Conservation (phyloP, 2,329 filamentous ascomycete species). For the Cercospora zeina region DNA sequence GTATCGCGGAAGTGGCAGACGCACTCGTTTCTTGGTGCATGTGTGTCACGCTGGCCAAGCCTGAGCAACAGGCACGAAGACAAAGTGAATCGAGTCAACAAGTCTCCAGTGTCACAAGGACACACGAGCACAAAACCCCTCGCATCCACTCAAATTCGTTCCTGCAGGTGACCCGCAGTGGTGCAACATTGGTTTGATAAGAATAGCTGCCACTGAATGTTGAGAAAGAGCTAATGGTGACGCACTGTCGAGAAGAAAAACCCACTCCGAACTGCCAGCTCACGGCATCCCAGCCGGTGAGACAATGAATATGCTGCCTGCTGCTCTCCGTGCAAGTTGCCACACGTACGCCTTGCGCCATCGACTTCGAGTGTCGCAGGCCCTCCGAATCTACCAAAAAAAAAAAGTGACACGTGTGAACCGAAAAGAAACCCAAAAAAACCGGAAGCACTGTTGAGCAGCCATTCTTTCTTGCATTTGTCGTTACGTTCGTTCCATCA, state of each 20-base stretch:
- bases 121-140: too few species aligned
- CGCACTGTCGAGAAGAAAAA: not conserved
- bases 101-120: too few species aligned
- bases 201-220: too few species aligned
- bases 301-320: not conserved
- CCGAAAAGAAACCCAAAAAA: not conserved
- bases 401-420: not conserved
- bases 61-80: too few species aligned
- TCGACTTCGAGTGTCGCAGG: not conserved
- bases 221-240: not conserved
- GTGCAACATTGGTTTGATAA: too few species aligned
- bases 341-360: not conserved
- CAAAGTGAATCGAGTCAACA: too few species aligned
- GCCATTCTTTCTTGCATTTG: conserved; percentile 12
- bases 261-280: not conserved
- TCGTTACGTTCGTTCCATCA: conserved; percentile 24
- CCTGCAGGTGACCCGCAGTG: too few species aligned
- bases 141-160: too few species aligned
- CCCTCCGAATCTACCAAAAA: not conserved
- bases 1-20: too few species aligned
- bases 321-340: not conserved
- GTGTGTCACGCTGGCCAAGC: too few species aligned
- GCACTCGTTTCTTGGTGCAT: too few species aligned
- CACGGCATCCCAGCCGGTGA: not conserved
- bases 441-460: conserved; percentile 11